These are phyloP conservation scores for Linnemannia zychae DNA, from an alignment of 192 early-diverging fungal genomes.

Conservation along the genomic window DNA sequence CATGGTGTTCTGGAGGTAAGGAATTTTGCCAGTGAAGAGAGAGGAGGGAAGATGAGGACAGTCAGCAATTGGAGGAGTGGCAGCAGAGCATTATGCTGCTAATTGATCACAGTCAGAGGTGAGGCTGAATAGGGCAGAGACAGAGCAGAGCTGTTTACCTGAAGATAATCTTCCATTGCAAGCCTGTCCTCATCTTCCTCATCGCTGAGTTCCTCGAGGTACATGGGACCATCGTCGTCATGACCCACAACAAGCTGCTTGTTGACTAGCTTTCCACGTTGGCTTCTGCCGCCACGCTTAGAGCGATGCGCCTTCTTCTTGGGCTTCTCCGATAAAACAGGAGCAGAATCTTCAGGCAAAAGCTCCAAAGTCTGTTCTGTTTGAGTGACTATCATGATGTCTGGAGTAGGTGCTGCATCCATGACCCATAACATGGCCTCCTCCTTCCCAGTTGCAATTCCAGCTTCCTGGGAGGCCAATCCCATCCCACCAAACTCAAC, in stretches of 20 bases:
- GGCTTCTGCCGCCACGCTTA: slow-evolving; percentile 44
- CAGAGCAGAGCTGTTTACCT: slow-evolving; percentile 19
- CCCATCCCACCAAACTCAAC: not conserved
- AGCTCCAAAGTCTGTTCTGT: not conserved
- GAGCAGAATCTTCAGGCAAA: not conserved
- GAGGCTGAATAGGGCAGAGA: not conserved
- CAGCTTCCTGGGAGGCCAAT: slow-evolving; percentile 12
- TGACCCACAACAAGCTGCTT: slow-evolving; percentile 33
- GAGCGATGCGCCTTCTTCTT: slow-evolving; percentile 57
- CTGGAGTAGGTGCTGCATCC: slow-evolving; percentile 4
- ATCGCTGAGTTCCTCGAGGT: slow-evolving; percentile 33
- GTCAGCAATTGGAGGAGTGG: not conserved
- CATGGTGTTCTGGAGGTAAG: slow-evolving; percentile 22
- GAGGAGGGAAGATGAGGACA: not conserved
- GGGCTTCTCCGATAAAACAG: slow-evolving; percentile 1
- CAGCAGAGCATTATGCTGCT: not conserved
- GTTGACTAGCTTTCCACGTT: slow-evolving; percentile 33
- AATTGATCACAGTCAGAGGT: not conserved
- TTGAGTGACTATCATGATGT: not conserved
- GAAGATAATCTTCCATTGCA: slow-evolving; percentile 37
- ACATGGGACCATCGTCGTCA: slow-evolving; percentile 52
- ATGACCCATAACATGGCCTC: slow-evolving; percentile 1
- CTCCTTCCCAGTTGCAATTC: not conserved
- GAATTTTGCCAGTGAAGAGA: not conserved
- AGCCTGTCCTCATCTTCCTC: slow-evolving; percentile 44